Percentiles rank a stretch among this genome's conserved stretches.
Conservation (phyloP, 768 basidiomycete species). For the Artomyces pyxidatus region DNA sequence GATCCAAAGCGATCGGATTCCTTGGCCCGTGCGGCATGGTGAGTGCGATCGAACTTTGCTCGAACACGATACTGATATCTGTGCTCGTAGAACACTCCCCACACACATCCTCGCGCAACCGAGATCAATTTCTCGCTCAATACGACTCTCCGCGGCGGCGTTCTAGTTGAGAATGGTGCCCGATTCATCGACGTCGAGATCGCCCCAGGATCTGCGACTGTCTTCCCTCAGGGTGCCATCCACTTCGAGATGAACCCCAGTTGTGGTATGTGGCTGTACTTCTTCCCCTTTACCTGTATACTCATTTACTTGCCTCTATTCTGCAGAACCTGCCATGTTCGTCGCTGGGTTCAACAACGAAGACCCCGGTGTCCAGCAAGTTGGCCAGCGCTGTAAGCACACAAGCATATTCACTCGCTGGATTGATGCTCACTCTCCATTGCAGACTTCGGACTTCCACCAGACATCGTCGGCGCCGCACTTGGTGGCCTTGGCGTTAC, state of each 20-base stretch:
- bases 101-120: slow-evolving; percentile 28
- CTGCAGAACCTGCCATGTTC: slow-evolving; percentile 18
- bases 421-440: neutral
- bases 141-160: slow-evolving; percentile 20
- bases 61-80: neutral
- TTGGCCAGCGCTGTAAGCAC: slow-evolving; percentile 23
- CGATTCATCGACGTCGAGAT: slow-evolving; percentile 22
- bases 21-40: slow-evolving; percentile 24
- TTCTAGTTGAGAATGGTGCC: slow-evolving; percentile 24
- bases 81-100: slow-evolving; percentile 24
- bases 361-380: slow-evolving; percentile 20
- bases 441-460: slow-evolving; percentile 23
- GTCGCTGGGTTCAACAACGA: slow-evolving; percentile 23
- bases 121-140: slow-evolving; percentile 26
- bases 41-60: neutral
- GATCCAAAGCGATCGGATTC: slow-evolving; percentile 17
- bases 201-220: slow-evolving; percentile 15
- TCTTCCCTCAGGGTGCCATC: slow-evolving; percentile 7
- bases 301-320: neutral
- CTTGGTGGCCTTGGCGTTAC: slow-evolving; percentile 23
- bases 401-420: neutral
- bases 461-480: slow-evolving; percentile 21
- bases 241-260: slow-evolving; percentile 23
- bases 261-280: slow-evolving; percentile 9
- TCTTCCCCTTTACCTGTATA: no score